Evolutionary conservation across 2,329 filamentous ascomycete genomes (phyloP).

Genomic region (Fulvia fulva): DNA sequence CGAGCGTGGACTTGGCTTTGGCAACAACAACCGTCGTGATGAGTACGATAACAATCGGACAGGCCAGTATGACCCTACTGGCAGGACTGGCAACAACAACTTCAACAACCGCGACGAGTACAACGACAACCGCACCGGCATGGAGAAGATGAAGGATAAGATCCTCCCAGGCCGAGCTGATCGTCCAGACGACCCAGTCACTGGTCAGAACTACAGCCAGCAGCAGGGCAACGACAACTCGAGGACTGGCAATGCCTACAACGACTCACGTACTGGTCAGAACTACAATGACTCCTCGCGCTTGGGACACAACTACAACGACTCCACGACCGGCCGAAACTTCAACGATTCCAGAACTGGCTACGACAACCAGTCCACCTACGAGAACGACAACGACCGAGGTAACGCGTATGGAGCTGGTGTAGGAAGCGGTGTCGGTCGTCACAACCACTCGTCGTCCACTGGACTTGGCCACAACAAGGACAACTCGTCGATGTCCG

Average conservation of each 20-base stretch:
- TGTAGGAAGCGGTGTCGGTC: not conserved
- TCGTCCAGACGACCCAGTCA: not conserved
- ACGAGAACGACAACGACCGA: not conserved
- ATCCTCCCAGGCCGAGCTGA: not conserved
- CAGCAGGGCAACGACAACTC: not conserved
- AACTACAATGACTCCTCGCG: not conserved
- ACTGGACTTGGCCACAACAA: not conserved
- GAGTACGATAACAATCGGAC: not conserved
- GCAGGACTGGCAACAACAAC: not conserved
- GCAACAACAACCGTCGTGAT: not conserved
- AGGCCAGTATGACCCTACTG: not conserved
- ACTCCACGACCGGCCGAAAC: not conserved
- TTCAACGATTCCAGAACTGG: not conserved
- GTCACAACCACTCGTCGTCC: not conserved
- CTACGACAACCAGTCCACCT: not conserved
- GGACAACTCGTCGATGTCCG: not conserved
- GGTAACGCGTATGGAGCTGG: not conserved
- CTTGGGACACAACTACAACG: too few species aligned
- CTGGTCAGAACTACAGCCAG: not conserved
- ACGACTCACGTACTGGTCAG: not conserved
- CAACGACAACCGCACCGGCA: not conserved
- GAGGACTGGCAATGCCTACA: not conserved
- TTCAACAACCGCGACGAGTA: not conserved
- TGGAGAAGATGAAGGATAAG: slow-evolving; percentile 1
- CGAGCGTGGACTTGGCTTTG: not conserved